Percentiles rank a stretch among this genome's conserved stretches.
phyloP scores from a whole-genome alignment of 495 filamentous ascomycete species.

The Aspergillus incahuasiensis region DNA sequence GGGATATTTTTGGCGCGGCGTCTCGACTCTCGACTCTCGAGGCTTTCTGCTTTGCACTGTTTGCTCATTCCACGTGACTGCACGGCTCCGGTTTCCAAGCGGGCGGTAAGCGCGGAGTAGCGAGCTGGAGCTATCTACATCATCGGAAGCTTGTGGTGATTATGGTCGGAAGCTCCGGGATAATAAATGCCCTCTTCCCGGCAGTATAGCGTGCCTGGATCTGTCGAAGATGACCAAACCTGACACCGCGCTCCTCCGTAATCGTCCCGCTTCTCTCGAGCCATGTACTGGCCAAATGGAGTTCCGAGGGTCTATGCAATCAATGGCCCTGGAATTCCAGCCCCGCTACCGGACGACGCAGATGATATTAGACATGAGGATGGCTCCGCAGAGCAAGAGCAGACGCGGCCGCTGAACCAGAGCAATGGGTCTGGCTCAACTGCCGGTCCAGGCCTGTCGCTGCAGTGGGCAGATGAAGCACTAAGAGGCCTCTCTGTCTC shows the following conservation, averaged over 20 bases:
- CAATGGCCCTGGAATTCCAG: conserved; percentile 48
- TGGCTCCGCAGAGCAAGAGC: conserved; percentile 10
- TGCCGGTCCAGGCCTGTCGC: conserved; percentile 22
- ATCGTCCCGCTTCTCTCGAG: conserved; percentile 33
- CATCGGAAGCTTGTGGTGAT: conserved; percentile 3
- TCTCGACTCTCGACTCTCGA: conserved; percentile 10
- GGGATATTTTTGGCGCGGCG: conserved; percentile 4
- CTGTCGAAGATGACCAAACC: conserved; percentile 38
- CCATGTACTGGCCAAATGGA: conserved; percentile 98
- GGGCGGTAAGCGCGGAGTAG: conserved; percentile 8
- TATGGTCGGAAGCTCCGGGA: conserved; percentile 22
- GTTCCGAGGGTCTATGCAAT: conserved; percentile 85
- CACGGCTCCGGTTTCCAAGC: background rate
- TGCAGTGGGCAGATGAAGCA: conserved; percentile 46
- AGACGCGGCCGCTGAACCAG: conserved; percentile 10
- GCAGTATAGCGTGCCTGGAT: conserved; percentile 14
- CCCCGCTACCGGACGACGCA: conserved; percentile 36
- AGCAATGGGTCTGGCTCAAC: conserved; percentile 14
- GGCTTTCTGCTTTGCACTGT: conserved; percentile 11
- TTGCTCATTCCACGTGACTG: conserved; percentile 12
- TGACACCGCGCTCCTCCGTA: conserved; percentile 29
- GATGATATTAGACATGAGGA: conserved; percentile 10
- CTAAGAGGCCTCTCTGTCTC: conserved; percentile 75
- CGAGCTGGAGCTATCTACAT: conserved; percentile 1
- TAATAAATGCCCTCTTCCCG: conserved; percentile 16